Base-by-base conservation (phyloP, 1,284 basidiomycete genomes). In the Phlebopus sp. region DNA sequence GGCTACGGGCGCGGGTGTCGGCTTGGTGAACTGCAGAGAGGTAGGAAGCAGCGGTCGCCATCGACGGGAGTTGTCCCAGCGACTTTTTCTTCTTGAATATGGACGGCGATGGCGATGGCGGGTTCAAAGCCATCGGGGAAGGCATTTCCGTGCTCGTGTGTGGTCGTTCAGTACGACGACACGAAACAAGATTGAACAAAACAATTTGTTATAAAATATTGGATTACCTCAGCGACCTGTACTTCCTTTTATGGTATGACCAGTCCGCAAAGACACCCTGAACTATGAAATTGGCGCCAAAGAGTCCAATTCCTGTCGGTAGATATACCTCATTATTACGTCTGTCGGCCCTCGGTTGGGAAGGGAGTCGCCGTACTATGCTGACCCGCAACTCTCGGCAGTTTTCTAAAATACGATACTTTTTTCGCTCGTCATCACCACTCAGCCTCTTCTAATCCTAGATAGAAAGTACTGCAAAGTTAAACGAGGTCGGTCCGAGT, bases 21-120 rank as follows among this genome's bases (percentile, higher is more conserved):
- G 85, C 84, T 64, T 86, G 70, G 31, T 82, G 83, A 32, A 87
- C 74, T 5, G 84, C 84, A 46, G 81, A 82, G 25, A 88, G 76
- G 64, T 88, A 88, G 23, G 82, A 84, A 10, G 82, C 78, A 15
- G 86, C 86, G 5, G 82, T 79, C 18, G 79, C 58, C 69, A 80
- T 74, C 55, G 75, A 65, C 1, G 68, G 52, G 19, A 69, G 46
- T 43, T 71, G 69, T 14, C 75, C 70, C 7, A 71, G 60, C 5
- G 78, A 76, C 52, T 75, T 76, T 59, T 84, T 77, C 63, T 74
- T 84, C 60, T 72, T 76, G 71, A 86, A 86, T 25, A 85, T 81
- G 17, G 82, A 84, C 30, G 68, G 61, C 0, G 68, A 66, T 31
- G 72, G 76, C 30, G 73, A 71, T n/a, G 72, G 60, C 38, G 70